phyloP scores from a whole-genome alignment of 2,329 filamentous ascomycete species.

The Sphaerulina musiva region DNA sequence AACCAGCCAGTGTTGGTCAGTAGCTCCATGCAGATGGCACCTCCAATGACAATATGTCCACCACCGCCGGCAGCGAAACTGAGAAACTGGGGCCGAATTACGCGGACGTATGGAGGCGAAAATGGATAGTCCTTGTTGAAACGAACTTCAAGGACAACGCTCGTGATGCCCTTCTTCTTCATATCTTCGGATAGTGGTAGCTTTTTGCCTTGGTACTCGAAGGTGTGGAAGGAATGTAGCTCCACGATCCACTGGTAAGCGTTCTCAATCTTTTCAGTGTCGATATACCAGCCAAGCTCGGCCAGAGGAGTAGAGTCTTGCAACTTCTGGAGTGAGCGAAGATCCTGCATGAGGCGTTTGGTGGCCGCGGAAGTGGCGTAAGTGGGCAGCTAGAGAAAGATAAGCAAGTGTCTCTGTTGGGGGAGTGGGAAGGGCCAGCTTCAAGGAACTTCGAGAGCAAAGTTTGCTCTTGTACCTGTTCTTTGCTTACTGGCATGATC shows the following conservation, averaged over 20 bases:
- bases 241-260: conserved; percentile 90
- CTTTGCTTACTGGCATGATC: conserved; percentile 44
- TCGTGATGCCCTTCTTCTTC: conserved; percentile 53
- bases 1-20: conserved; percentile 80
- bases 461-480: too few species aligned
- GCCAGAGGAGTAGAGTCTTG: conserved; percentile 57
- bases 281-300: conserved; percentile 77
- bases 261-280: conserved; percentile 60
- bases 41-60: conserved; percentile 77
- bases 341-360: conserved; percentile 57
- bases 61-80: conserved; percentile 67
- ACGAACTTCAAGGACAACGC: conserved; percentile 73
- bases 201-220: conserved; percentile 23
- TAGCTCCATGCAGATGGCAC: conserved; percentile 70
- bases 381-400: conserved; percentile 42
- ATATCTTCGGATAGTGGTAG: conserved; percentile 72
- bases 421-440: too few species aligned
- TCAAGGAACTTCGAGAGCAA: too few species aligned
- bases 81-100: conserved; percentile 73
- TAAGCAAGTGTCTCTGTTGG: too few species aligned
- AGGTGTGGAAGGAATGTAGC: conserved; percentile 64
- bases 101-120: conserved; percentile 74
- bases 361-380: conserved; percentile 60
- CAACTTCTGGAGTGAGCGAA: conserved; percentile 56
- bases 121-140: conserved; percentile 72